Evolutionary conservation across 2,329 filamentous ascomycete species (phyloP).

Genomic region (Tolypocladium inflatum): DNA sequence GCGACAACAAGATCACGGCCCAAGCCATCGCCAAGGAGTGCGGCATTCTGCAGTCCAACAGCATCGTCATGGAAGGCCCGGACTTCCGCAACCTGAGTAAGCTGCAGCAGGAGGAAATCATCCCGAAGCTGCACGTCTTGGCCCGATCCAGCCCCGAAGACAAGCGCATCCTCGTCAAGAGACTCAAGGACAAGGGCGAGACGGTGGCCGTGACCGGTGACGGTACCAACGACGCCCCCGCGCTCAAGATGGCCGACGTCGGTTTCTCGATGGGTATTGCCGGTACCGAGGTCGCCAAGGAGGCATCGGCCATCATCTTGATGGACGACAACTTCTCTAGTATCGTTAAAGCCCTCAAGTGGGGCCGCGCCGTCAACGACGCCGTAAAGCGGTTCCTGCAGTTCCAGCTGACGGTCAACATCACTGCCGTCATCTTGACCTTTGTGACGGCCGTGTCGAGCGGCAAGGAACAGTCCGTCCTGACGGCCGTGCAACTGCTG

Average conservation of each 20-base stretch:
- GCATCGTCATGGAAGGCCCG: conserved; percentile 68
- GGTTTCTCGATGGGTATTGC: conserved; percentile 82
- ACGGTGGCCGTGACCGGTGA: conserved; percentile 78
- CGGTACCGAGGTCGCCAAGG: conserved; percentile 76
- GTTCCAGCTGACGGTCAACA: conserved; percentile 79
- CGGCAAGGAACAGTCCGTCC: conserved; percentile 58
- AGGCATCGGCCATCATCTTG: conserved; percentile 75
- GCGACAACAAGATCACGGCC: conserved; percentile 72
- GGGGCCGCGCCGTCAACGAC: conserved; percentile 71
- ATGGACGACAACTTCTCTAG: conserved; percentile 85
- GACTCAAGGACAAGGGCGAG: conserved; percentile 63
- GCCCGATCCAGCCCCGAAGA: conserved; percentile 69
- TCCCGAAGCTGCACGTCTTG: conserved; percentile 61
- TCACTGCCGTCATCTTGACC: conserved; percentile 79
- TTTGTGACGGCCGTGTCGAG: conserved; percentile 80
- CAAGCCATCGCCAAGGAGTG: conserved; percentile 72
- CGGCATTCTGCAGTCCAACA: conserved; percentile 60
- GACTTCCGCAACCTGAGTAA: conserved; percentile 64
- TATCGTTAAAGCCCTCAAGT: conserved; percentile 76
- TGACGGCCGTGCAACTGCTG: conserved; percentile 83
- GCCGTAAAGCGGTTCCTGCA: conserved; percentile 69
- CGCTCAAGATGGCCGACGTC: conserved; percentile 71
- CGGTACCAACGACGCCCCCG: conserved; percentile 75
- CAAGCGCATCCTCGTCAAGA: conserved; percentile 63
- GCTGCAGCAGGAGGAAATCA: conserved; percentile 55